Conservation (phyloP, 768 basidiomycete genomes). For the Termitomyces heimii region DNA sequence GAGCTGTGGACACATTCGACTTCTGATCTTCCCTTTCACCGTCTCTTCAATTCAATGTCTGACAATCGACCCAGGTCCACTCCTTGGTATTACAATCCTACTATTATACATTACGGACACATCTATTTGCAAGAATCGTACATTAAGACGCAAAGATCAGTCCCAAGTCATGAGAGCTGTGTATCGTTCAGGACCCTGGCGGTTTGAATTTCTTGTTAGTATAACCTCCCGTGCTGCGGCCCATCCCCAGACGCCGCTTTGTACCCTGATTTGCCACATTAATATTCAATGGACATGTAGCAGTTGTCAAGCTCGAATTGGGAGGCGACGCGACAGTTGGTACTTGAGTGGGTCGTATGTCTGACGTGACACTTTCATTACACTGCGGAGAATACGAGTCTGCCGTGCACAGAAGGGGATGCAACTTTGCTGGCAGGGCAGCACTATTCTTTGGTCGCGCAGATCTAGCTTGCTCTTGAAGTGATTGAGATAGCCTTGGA, state of each 20-base stretch:
- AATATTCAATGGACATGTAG: not conserved
- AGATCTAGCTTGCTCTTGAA: not conserved
- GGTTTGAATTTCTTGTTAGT: conserved; percentile 68
- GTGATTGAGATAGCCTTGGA: not conserved
- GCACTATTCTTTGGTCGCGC: not conserved
- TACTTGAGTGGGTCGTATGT: not conserved
- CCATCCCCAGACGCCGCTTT: conserved; percentile 64
- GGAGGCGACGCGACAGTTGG: conserved; percentile 8
- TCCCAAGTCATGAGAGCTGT: not conserved
- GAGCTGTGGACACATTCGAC: conserved; percentile 36
- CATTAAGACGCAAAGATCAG: not conserved
- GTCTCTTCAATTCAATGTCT: not conserved
- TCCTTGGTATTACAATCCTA: not conserved
- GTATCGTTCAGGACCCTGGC: conserved; percentile 26
- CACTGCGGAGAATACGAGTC: not conserved
- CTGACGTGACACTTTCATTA: conserved; percentile 1
- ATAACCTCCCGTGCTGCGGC: conserved; percentile 42
- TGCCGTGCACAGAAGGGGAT: not conserved
- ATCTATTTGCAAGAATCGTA: not conserved
- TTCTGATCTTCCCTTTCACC: conserved; percentile 17
- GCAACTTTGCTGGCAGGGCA: conserved; percentile 1
- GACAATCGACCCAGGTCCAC: conserved; percentile 3
- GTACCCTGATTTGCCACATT: conserved; percentile 18
- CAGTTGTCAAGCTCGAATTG: not conserved
- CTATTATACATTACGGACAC: not conserved